Conservation (phyloP, 805 yeast genomes). For the Sugiyamaella valdiviana region DNA sequence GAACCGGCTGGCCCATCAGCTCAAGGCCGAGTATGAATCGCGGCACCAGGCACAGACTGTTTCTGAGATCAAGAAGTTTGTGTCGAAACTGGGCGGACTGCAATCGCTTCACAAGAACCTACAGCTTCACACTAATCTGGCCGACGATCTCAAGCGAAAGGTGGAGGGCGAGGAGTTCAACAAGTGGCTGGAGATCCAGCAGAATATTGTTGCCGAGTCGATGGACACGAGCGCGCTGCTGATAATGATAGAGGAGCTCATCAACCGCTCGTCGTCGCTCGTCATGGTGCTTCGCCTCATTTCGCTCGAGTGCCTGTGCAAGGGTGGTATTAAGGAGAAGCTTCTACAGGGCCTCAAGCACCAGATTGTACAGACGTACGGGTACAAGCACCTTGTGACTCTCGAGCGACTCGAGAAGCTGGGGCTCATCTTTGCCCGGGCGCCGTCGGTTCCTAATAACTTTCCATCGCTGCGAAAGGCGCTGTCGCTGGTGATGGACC, state of each 20-base stretch:
- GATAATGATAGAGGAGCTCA: conserved; percentile 43
- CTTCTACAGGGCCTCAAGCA: conserved; percentile 52
- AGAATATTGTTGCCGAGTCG: conserved; percentile 56
- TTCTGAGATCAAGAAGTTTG: conserved; percentile 64
- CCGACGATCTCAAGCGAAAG: conserved; percentile 52
- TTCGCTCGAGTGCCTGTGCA: conserved; percentile 53
- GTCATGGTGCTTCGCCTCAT: conserved; percentile 47
- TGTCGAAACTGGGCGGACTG: conserved; percentile 58
- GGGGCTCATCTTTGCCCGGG: conserved; percentile 39
- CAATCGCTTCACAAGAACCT: conserved; percentile 64
- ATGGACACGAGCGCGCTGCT: conserved; percentile 36
- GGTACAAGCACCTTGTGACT: conserved; percentile 45
- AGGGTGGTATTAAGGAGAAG: conserved; percentile 61
- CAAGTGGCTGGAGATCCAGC: conserved; percentile 34
- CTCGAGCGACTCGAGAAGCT: conserved; percentile 45
- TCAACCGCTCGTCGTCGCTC: conserved; percentile 40
- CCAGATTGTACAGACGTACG: conserved; percentile 58
- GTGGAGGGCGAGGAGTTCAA: conserved; percentile 35
- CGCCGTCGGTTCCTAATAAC: conserved; percentile 23
- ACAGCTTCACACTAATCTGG: conserved; percentile 66
- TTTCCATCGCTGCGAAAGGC: conserved; percentile 46
- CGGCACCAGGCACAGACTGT: conserved; percentile 52
- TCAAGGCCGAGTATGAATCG: conserved; percentile 63
- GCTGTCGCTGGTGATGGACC: conserved; percentile 26
- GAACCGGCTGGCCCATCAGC: conserved; percentile 59